A percentile compares a stretch with the other conserved stretches of the same genome.
Conservation (phyloP, 768 basidiomycete species). For the Royoungia palumana region DNA sequence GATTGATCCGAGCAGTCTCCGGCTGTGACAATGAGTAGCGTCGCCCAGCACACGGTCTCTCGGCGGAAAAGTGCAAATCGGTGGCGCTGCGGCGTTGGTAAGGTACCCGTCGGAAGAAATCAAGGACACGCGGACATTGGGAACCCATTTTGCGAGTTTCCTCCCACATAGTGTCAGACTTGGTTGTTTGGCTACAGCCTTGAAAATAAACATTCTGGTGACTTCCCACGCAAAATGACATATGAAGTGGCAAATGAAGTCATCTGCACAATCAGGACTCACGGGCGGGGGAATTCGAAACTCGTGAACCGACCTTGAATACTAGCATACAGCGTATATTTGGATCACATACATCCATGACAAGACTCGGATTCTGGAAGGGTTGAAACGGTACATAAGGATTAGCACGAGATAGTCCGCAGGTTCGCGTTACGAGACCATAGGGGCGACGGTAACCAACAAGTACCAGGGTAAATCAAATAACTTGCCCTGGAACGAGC, state of each 20-base stretch:
- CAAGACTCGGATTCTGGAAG: constrained; percentile 9
- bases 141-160: not conserved
- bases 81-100: constrained; percentile 2
- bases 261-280: constrained; percentile 13
- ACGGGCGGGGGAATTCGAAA: constrained; percentile 7
- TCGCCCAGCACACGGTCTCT: no score
- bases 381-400: constrained; percentile 23
- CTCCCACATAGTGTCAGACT: constrained; percentile 1
- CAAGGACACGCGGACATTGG: not conserved
- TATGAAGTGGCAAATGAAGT: constrained; percentile 2
- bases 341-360: constrained; percentile 9
- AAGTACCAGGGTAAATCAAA: constrained; percentile 19
- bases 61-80: not conserved
- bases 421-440: constrained; percentile 7
- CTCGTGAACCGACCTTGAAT: not conserved
- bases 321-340: constrained; percentile 6
- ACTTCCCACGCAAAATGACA: not conserved
- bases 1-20: constrained; percentile 8
- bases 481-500: constrained; percentile 19
- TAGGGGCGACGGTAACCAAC: constrained; percentile 12
- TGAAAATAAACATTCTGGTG: constrained; percentile 11
- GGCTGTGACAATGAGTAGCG: not conserved
- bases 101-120: not conserved
- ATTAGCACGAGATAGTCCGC: constrained; percentile 29
- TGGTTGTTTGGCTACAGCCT: constrained; percentile 15